Base-by-base conservation (phyloP, 441 rosid species). In the Eutrema salsugineum region DNA sequence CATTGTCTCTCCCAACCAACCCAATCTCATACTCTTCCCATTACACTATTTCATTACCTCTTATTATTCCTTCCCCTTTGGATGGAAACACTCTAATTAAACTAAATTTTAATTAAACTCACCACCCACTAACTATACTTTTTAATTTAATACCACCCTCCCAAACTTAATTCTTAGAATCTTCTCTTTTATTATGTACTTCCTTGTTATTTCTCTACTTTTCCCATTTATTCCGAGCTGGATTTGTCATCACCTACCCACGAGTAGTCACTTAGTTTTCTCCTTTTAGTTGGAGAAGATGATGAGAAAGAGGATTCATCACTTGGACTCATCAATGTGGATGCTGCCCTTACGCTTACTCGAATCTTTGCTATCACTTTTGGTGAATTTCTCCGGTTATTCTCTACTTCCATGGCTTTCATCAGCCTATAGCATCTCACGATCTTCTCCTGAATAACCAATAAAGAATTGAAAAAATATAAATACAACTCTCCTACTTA, bases 371-470 rank as follows among this genome's bases (percentile, higher is more conserved):
- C 84, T 56, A 83, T 74, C 22, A 83, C 82, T 81, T 77, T 85
- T 9, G 90, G 81, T 56, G 79, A 27, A 55, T 79, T 83, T 83
- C 85, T 78, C 62, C 75, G 49, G 57, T 65, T 74, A 47, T 82
- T 78, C 69, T 84, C 81, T 14, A 77, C 68, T 68, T 78, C 85
- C 46, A 83, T 83, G 11, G 80, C 86, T 84, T 89, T 93, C 97
- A 90, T 90, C 66, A 91, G 80, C 75, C 70, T 82, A 73, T 90
- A 92, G 81, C 99, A 94, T 77, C 89, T 80, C 44, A 81, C 81
- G 51, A 94, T 85, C 81, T 87, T 90, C 76, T 94, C 99, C 99
- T 94, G 87, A 75, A 82, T 77, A 82, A 79, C 71, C 30, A 8
- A 35, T 2, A 3, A 5, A 17, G 11, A 56, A 60, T n/a, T n/a